Conservation (phyloP, 441 rosid genomes). For the Jatropha podagrica region DNA sequence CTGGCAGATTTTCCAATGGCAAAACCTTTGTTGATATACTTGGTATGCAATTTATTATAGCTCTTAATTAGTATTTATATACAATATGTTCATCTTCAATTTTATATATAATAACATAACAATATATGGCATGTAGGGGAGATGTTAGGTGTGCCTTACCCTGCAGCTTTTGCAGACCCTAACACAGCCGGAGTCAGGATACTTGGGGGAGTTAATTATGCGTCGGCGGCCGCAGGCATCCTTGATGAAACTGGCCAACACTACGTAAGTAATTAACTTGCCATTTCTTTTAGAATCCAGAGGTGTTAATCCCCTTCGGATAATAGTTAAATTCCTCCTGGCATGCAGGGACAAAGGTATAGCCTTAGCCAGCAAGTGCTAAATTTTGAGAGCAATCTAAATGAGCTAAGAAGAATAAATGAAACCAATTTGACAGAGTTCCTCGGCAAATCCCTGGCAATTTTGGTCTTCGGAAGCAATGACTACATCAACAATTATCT, state of each 20-base stretch:
- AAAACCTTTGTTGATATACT: constrained; percentile 61
- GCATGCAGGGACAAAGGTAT: constrained; percentile 59
- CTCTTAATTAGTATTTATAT: not conserved
- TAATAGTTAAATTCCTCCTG: no score
- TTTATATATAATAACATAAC: no score
- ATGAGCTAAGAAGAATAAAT: constrained; percentile 46
- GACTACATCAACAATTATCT: constrained; percentile 94
- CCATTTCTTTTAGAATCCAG: no score
- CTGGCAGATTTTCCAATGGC: constrained; percentile 73
- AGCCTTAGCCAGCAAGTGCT: constrained; percentile 66
- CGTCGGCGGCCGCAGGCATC: constrained; percentile 89
- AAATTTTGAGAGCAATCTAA: constrained; percentile 61
- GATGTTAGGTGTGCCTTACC: constrained; percentile 54
- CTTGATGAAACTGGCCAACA: constrained; percentile 78
- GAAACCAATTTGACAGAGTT: constrained; percentile 44
- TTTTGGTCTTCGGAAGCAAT: constrained; percentile 79
- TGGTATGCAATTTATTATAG: constrained; percentile 33
- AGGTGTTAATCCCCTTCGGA: no score
- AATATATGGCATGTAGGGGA: constrained; percentile 37
- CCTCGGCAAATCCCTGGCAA: constrained; percentile 49
- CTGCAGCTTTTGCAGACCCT: constrained; percentile 69
- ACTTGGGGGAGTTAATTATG: constrained; percentile 73
- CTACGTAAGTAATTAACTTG: constrained; percentile 59
- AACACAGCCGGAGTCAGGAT: constrained; percentile 49
- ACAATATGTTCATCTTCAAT: not conserved